Percentiles rank a stretch among this genome's conserved stretches.
Evolutionary conservation across 306 rosid genomes (phyloP).

Genomic region (Mimosa pudica): DNA sequence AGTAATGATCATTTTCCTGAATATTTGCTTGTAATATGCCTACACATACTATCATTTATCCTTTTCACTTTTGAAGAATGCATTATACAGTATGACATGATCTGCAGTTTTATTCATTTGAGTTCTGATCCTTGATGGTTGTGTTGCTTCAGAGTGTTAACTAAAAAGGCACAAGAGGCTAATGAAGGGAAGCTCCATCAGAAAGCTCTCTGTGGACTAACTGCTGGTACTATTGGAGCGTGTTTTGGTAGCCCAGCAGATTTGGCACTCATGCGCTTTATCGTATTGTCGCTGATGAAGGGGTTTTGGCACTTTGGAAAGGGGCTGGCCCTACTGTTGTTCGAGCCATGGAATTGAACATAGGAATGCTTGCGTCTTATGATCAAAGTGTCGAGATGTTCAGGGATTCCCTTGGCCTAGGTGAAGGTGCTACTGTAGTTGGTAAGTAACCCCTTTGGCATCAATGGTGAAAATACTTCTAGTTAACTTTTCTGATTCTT

Average conservation of each 20-base stretch:
- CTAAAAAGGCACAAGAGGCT: constrained; percentile 63
- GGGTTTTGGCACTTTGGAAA: constrained; percentile 76
- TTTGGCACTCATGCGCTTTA: constrained; percentile 72
- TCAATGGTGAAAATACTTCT: background rate
- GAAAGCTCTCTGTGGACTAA: constrained; percentile 68
- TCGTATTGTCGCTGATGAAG: constrained; percentile 65
- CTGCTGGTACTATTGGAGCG: constrained; percentile 78
- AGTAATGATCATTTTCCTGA: background rate
- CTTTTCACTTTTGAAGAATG: background rate
- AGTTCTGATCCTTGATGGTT: background rate
- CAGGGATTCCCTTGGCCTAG: constrained; percentile 57
- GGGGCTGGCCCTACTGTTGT: constrained; percentile 73
- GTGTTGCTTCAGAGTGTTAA: constrained; percentile 49
- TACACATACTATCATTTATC: background rate
- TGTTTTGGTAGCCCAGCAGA: constrained; percentile 67
- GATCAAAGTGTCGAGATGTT: constrained; percentile 62
- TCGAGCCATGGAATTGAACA: constrained; percentile 72
- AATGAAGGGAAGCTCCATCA: constrained; percentile 76
- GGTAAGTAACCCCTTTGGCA: constrained; percentile 35
- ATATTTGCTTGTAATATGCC: background rate
- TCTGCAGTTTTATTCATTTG: background rate
- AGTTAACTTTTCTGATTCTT: too few relatives aligned
- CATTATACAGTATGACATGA: background rate
- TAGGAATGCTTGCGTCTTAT: constrained; percentile 76
- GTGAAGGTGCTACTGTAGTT: constrained; percentile 54